Conservation (phyloP, 768 basidiomycete species). For the Boletus rubescentipes region DNA sequence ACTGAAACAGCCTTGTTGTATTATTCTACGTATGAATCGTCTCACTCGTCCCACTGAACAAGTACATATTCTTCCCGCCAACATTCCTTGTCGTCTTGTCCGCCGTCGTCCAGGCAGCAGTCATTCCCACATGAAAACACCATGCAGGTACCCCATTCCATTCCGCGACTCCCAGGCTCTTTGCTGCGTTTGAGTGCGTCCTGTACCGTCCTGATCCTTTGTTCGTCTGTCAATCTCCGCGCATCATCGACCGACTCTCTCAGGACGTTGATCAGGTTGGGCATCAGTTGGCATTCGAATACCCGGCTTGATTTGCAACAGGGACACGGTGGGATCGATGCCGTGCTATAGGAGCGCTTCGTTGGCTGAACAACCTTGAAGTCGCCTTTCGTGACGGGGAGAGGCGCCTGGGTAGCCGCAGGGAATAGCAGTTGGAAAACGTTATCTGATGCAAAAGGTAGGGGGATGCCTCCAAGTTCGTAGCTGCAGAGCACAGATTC, state of each 20-base stretch:
- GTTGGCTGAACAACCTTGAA: slow-evolving; percentile 50
- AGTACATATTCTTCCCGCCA: slow-evolving; percentile 80
- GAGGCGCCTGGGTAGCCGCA: slow-evolving; percentile 38
- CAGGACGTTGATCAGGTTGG: slow-evolving; percentile 84
- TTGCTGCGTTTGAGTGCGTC: slow-evolving; percentile 48
- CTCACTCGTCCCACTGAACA: slow-evolving; percentile 71
- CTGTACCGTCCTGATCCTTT: slow-evolving; percentile 63
- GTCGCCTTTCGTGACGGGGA: slow-evolving; percentile 59
- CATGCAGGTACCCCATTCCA: slow-evolving; percentile 95
- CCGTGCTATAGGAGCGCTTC: slow-evolving; percentile 55
- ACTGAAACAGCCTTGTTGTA: slow-evolving; percentile 1
- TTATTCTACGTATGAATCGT: background rate
- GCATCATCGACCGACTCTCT: slow-evolving; percentile 30
- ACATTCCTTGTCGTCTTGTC: slow-evolving; percentile 37
- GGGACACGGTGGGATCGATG: slow-evolving; percentile 61
- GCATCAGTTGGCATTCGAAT: slow-evolving; percentile 96
- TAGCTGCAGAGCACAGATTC: slow-evolving; percentile 52
- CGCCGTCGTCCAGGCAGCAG: slow-evolving; percentile 55
- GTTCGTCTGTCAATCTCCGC: slow-evolving; percentile 57
- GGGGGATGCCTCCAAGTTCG: slow-evolving; percentile 79
- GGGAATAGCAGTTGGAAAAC: slow-evolving; percentile 78
- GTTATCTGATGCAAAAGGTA: slow-evolving; percentile 81
- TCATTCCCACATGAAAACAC: slow-evolving; percentile 86
- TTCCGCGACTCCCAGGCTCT: slow-evolving; percentile 52
- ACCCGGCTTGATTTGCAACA: slow-evolving; percentile 64